A percentile compares a stretch with the other conserved stretches of the same genome.
Evolutionary conservation across 1,284 basidiomycete species (phyloP).

Genomic region (Grifola frondosa): DNA sequence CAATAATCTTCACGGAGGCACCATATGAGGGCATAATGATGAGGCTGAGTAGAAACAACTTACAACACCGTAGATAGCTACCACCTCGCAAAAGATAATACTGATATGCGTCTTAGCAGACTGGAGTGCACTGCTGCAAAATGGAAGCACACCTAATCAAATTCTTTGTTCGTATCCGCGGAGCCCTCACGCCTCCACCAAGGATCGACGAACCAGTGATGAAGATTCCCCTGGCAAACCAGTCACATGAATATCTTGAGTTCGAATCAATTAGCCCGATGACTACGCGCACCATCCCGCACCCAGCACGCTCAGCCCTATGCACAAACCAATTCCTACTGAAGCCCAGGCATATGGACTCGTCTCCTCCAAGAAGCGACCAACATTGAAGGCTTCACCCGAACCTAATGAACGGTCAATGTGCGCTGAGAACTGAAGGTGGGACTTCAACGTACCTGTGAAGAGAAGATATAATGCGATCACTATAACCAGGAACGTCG

Average conservation of each 20-base stretch:
- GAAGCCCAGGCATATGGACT: conserved; percentile 94
- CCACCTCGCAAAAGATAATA: conserved; percentile 99
- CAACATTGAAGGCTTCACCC: conserved; percentile 90
- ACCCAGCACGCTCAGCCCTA: conserved; percentile 91
- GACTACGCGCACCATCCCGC: conserved; percentile 82
- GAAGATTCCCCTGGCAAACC: conserved; percentile 88
- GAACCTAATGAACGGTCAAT: conserved; percentile 51
- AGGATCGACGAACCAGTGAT: conserved; percentile 94
- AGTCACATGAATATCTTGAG: neutral
- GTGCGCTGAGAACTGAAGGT: neutral
- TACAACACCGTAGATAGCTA: conserved; percentile 94
- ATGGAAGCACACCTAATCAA: conserved; percentile 76
- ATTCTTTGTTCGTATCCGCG: conserved; percentile 97
- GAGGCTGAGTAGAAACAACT: conserved; percentile 30
- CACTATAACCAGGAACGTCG: conserved; percentile 60
- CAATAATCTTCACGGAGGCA: conserved; percentile 67
- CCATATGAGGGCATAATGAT: neutral
- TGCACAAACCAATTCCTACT: conserved; percentile 89
- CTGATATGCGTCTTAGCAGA: conserved; percentile 40
- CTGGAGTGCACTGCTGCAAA: neutral
- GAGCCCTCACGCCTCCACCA: conserved; percentile 92
- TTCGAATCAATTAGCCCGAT: neutral
- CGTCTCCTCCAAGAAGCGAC: conserved; percentile 89
- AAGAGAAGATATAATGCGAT: conserved; percentile 85
- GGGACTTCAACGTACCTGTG: conserved; percentile 57